phyloP scores from a whole-genome alignment of 2,329 filamentous ascomycete species.

The Hypomyces perniciosus region DNA sequence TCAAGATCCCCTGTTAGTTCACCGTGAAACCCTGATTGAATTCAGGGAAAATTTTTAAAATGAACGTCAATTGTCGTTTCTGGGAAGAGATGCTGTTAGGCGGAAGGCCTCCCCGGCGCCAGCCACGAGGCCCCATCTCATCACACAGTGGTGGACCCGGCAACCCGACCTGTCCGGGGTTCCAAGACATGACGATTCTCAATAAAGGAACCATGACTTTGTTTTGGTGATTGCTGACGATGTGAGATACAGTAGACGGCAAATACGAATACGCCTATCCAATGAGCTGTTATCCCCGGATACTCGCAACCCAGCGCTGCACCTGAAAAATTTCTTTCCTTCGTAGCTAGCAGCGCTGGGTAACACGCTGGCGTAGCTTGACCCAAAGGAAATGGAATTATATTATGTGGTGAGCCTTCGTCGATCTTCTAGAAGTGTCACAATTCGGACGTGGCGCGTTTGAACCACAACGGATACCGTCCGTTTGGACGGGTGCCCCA shows the following conservation, averaged over 20 bases:
- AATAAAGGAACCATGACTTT: not conserved
- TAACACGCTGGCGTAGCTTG: not conserved
- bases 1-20: not conserved
- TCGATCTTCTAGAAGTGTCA: not conserved
- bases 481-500: not conserved
- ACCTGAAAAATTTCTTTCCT: too few species aligned
- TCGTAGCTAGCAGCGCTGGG: too few species aligned
- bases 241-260: not conserved
- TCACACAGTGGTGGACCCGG: not conserved
- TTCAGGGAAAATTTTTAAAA: constrained; percentile 22
- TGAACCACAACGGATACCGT: not conserved
- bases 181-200: not conserved
- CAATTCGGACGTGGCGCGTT: not conserved
- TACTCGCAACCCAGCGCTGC: too few species aligned
- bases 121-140: constrained; percentile 8
- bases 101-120: constrained; percentile 30
- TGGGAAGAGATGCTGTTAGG: constrained; percentile 6
- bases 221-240: not conserved
- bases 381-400: not conserved
- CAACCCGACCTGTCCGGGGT: not conserved
- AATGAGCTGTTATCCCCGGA: not conserved
- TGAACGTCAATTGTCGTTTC: constrained; percentile 17
- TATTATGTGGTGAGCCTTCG: not conserved
- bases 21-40: not conserved
- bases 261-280: not conserved